Percentiles rank a stretch among this genome's conserved stretches.
Evolutionary conservation across 1,139 yeast genomes (phyloP).

Genomic region (Kurtzmaniella quercitrusa): DNA sequence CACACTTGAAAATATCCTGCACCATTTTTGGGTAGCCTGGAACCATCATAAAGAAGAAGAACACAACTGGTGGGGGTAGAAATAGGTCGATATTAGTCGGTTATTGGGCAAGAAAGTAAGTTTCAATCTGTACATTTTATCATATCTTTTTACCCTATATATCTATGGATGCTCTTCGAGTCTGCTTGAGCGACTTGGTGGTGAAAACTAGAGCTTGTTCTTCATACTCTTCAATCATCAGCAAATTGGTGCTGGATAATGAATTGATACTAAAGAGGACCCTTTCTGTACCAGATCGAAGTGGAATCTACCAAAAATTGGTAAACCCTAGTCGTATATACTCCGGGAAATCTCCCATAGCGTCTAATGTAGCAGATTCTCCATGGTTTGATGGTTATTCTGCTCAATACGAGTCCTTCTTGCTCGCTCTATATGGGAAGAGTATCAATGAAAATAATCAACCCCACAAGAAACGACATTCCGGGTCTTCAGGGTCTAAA

Average conservation of each 20-base stretch:
- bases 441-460: no score
- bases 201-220: neutral
- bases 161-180: neutral
- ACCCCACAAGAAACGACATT: no score
- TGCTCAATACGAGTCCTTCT: neutral
- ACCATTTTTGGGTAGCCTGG: neutral
- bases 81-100: neutral
- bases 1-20: neutral
- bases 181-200: neutral
- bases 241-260: neutral
- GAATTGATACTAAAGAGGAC: neutral
- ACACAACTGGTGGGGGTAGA: neutral
- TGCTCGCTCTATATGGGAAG: constrained; percentile 1
- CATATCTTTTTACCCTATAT: no score
- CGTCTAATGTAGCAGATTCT: neutral
- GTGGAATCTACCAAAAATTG: neutral
- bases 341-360: neutral
- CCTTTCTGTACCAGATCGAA: neutral
- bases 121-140: no score
- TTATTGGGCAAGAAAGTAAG: no score
- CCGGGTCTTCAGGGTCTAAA: neutral
- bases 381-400: neutral
- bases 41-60: neutral
- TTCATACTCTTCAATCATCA: neutral
- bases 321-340: neutral